Base-by-base conservation (phyloP, 192 early-diverging fungal species). In the Podochytrium sp. region DNA sequence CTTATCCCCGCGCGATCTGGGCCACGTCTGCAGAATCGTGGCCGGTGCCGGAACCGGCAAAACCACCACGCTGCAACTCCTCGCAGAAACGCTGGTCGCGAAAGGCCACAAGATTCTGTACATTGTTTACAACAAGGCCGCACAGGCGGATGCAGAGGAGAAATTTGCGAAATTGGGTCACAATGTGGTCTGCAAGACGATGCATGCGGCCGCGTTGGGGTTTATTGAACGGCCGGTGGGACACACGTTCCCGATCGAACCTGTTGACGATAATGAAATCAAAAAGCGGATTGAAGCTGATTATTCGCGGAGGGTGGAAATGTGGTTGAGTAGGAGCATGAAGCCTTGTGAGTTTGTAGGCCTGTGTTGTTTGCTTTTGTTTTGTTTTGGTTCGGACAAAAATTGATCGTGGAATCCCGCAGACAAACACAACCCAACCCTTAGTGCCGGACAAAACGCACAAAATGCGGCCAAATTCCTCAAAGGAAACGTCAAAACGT, bases 1-100 rank as follows among this genome's bases (percentile, higher is more conserved):
- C 4, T 56, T 71, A 1, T 23, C 53, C 14, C 14, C 29, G 27
- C 23, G 7, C 18, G 30, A 7, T 37, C 1, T 25, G 18, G 69
- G 69, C 41, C 25, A 39, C 18, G 69, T 71, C 25, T 12, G 14
- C 39, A 53, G 69, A 16, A 71, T 71, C 39, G 69, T 71, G 4
- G 69, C 69, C 3, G 69, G 69, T 30, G 72, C 61, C 29, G 72
- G 72, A 49, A 74, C 61, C 14, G 72, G 72, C 16, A 74, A 74
- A 43, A 74, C 72, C 27, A 65, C 72, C 7, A 63, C 63, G 7
- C 61, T 74, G 23, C 42, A 47, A 14, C 42, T 74, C n/a, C 37
- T 74, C 2, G 72, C 72, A 6, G 51, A 74, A 25, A 12, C 62
- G 20, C 72, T 74, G 16, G 49, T 43, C 10, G 25, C 27, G 14